Evolutionary conservation across 495 filamentous ascomycete species (phyloP), one percentile per base, ranked within the genome.

Genomic region (Penicillium verhagenii): DNA sequence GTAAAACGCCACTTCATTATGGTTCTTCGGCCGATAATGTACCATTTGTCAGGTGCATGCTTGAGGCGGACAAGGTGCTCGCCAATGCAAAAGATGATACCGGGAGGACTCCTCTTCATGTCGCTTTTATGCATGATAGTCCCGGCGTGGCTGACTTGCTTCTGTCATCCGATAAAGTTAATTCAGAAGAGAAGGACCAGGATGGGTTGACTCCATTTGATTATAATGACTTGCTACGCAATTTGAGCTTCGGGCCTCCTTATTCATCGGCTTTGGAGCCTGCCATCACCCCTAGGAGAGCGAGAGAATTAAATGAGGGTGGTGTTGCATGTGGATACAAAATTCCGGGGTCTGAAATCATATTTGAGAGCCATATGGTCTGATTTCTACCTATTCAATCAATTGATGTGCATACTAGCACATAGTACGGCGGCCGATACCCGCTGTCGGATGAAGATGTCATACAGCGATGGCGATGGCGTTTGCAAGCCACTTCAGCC

Each of bases 101-200:
- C 1, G 46, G 46, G 11, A 48, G 46, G 16, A 48, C 46, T 4
- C 46, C 46, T n/a, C 29, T 48, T 11, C 46, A 48, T 23, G 25
- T 35, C 23, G 46, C 46, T 9, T 31, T 48, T 8, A 48, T 48
- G 46, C 46, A 48, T 35, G 24, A 48, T 20, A 31, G 29, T 23
- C 16, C n/a, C 16, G 25, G 16, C 35, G 29, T 48, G 10, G 26
- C 46, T 18, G 26, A 33, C 20, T 21, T 48, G 25, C 46, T 48
- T 8, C 25, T 48, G 1, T 3, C 26, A 8, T 48, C 14, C 3
- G 26, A 35, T 14, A 48, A 13, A 25, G 29, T 48, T 4, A 13
- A 35, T 33, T 5, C 9, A 7, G n/a, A 11, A 2, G 46, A 33
- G 13, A 35, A 33, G n/a, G 46, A 48, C 35, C 8, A 35, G 0